phyloP scores from a whole-genome alignment of 1,284 basidiomycete species.

The Apiotrichum siamense region DNA sequence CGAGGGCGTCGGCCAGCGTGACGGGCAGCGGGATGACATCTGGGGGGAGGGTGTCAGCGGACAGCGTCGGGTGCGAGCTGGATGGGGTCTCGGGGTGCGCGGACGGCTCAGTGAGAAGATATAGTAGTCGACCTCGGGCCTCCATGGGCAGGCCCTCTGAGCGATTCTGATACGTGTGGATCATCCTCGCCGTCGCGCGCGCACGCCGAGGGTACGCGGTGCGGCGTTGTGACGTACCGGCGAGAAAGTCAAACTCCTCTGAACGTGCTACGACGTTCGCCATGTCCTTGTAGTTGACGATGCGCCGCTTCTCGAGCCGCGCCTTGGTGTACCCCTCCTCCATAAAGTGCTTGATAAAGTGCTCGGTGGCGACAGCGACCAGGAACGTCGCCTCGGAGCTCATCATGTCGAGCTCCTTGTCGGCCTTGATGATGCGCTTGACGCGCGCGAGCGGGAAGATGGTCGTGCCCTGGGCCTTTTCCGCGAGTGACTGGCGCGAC shows the following conservation, averaged over 20 bases:
- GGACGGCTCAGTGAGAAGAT: conserved; percentile 44
- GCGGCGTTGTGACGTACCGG: conserved; percentile 28
- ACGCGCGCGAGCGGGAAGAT: conserved; percentile 46
- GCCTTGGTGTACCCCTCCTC: conserved; percentile 47
- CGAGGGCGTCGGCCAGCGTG: conserved; percentile 38
- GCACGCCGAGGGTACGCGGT: too few relatives aligned
- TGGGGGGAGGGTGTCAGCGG: conserved; percentile 9
- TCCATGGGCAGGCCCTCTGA: conserved; percentile 15
- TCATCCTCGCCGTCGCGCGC: conserved; percentile 24
- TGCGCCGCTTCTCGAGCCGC: conserved; percentile 44
- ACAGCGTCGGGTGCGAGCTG: too few relatives aligned
- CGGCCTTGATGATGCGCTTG: conserved; percentile 49
- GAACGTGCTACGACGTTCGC: conserved; percentile 35
- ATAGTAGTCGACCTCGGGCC: conserved; percentile 24
- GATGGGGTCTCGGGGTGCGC: conserved; percentile 1
- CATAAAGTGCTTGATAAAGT: conserved; percentile 48
- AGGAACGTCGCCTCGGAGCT: conserved; percentile 48
- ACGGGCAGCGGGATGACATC: conserved; percentile 42
- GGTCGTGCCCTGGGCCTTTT: conserved; percentile 43
- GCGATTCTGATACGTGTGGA: conserved; percentile 31
- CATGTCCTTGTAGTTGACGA: conserved; percentile 48
- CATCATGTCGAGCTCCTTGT: conserved; percentile 49
- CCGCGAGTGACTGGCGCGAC: conserved; percentile 39
- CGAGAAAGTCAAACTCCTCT: conserved; percentile 44
- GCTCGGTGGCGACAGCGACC: conserved; percentile 48